Evolutionary conservation across 176 grass and related monocot species (phyloP).

Genomic region (Ananas comosus): DNA sequence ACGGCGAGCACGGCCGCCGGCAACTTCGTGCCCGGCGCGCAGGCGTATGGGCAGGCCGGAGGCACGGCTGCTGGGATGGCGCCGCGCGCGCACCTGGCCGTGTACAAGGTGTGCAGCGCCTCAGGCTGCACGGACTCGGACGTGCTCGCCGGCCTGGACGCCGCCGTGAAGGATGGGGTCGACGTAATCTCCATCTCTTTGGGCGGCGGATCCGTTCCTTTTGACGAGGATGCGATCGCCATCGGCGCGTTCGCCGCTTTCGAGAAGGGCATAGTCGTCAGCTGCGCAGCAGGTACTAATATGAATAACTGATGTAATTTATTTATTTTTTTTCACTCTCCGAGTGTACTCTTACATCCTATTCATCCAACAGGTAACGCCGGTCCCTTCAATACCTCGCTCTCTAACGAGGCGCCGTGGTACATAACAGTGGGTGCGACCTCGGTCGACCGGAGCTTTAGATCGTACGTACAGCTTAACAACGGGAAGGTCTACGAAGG

Average conservation of each 20-base stretch:
- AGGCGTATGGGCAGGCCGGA: conserved; percentile 25
- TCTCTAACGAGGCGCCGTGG: too few species aligned
- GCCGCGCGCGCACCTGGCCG: conserved; percentile 49
- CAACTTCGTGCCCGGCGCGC: conserved; percentile 24
- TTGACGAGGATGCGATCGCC: conserved; percentile 43
- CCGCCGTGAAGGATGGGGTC: conserved; percentile 62
- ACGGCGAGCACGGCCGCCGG: conserved; percentile 61
- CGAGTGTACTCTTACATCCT: too few species aligned
- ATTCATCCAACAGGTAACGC: conserved; percentile 12
- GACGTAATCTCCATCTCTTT: conserved; percentile 69
- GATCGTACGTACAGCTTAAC: conserved; percentile 28
- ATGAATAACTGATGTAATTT: too few species aligned
- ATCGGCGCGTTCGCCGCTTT: conserved; percentile 41
- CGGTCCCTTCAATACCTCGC: conserved; percentile 17
- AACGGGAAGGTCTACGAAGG: conserved; percentile 18
- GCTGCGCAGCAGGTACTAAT: conserved; percentile 31
- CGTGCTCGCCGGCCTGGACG: conserved; percentile 63
- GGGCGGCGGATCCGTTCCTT: conserved; percentile 24
- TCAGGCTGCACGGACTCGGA: conserved; percentile 40
- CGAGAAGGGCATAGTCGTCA: conserved; percentile 55
- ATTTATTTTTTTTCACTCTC: too few species aligned
- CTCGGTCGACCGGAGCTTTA: too few species aligned
- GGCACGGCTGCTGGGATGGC: conserved; percentile 1
- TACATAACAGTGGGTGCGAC: too few species aligned
- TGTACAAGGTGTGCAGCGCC: conserved; percentile 58